Base-by-base conservation (phyloP, 768 basidiomycete species). In the Omphalotus guepiniiformis region DNA sequence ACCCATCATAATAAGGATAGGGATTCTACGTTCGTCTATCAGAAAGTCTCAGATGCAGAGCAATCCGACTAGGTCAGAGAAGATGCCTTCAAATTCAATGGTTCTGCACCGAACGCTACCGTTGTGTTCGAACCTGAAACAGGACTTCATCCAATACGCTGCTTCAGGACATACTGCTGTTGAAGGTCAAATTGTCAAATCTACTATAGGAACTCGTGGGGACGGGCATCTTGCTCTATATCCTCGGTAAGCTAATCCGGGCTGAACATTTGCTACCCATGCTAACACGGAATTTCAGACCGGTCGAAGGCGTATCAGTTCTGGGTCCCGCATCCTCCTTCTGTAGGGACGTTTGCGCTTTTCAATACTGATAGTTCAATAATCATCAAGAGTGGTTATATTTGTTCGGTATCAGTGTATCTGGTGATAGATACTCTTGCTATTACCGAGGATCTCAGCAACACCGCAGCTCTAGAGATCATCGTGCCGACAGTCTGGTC, bases 301-400 rank as follows among this genome's bases (percentile, higher is more conserved):
- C 74, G 73, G 29, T 58, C 61, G 32, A 73, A 66, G 27, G 76
- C 76, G 4, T 78, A 78, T 48, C 63, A 75, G 47, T 76, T 75
- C 57, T 78, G 76, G 76, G 68, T 74, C 25, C 59, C 76, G 50
- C 68, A 76, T 44, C 73, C 69, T 1, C 64, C 68, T 16, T 59
- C 68, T 9, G 52, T 56, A 3, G 69, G 72, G 21, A 42, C 63
- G 12, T 70, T 71, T 36, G 60, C 64, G 23, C 55, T 61, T 13
- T 73, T 65, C 42, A 69, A 57, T 46, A 75, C 66, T 4, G 55
- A 69, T 30, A 68, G 72, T 52, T 69, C 75, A 1, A 66, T 76
- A 39, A 66, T 74, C 36, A 62, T 77, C 28, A 74, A 73, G 54
- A 74, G 75, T 47, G 74, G 74, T n/a, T n/a, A 26, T 76, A 77